Conservation (phyloP, 495 filamentous ascomycete genomes). For the Massariosphaeria phaeospora region DNA sequence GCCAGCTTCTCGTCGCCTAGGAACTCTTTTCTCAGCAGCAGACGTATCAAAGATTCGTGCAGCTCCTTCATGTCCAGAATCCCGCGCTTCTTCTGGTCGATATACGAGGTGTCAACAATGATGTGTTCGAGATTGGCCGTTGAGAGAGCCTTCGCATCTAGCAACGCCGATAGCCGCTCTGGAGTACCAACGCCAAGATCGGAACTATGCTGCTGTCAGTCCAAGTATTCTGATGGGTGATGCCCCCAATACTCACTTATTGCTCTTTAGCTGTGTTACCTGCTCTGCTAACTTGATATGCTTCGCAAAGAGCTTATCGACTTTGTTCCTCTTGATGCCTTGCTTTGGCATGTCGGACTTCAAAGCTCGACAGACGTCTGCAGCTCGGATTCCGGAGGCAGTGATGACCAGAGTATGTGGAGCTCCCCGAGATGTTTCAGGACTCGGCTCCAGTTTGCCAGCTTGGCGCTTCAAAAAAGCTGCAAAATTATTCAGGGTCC, state of each 20-base stretch:
- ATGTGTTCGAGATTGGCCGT: conserved; percentile 64
- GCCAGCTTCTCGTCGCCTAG: conserved; percentile 44
- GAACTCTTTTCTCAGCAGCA: conserved; percentile 62
- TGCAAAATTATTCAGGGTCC: conserved; percentile 66
- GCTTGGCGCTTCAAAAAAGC: conserved; percentile 61
- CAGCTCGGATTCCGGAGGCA: conserved; percentile 72
- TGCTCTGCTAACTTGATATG: conserved; percentile 93
- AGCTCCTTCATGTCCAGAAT: conserved; percentile 92
- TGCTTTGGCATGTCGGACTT: conserved; percentile 74
- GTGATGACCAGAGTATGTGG: conserved; percentile 86
- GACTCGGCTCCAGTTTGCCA: conserved; percentile 48
- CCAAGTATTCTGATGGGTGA: background rate
- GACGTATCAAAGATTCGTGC: conserved; percentile 64
- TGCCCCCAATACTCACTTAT: conserved; percentile 40
- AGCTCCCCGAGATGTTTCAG: conserved; percentile 60
- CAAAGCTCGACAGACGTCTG: conserved; percentile 61
- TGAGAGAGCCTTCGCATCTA: conserved; percentile 46
- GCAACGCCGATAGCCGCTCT: conserved; percentile 68
- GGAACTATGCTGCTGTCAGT: conserved; percentile 46
- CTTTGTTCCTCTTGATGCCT: conserved; percentile 42
- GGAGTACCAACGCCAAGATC: conserved; percentile 90
- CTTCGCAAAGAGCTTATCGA: conserved; percentile 95
- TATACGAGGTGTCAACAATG: conserved; percentile 80
- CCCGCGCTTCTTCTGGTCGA: conserved; percentile 86
- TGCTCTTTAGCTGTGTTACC: conserved; percentile 63